A percentile compares a stretch with the other conserved stretches of the same genome.
phyloP scores from a whole-genome alignment of 1,284 basidiomycete genomes.

The Boletus sp. region DNA sequence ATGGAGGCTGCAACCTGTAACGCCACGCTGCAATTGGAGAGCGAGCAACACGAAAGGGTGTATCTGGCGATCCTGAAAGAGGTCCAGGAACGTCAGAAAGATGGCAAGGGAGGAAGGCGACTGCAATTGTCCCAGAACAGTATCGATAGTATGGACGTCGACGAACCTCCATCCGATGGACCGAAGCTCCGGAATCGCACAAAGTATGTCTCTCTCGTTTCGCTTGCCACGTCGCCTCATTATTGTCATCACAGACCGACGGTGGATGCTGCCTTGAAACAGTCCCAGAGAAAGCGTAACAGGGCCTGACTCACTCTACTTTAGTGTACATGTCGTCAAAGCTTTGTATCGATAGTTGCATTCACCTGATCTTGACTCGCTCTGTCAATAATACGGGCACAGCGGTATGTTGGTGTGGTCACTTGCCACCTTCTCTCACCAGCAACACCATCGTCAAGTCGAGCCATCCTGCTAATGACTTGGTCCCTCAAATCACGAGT shows the following conservation, averaged over 20 bases:
- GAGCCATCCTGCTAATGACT: too few species aligned
- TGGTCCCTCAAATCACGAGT: too few species aligned
- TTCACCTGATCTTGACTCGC: too few species aligned
- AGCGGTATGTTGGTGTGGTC: too few species aligned
- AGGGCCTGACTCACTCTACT: slow-evolving; percentile 31
- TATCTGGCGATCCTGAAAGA: slow-evolving; percentile 38
- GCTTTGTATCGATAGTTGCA: too few species aligned
- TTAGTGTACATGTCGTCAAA: not conserved
- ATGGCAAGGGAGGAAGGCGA: slow-evolving; percentile 41
- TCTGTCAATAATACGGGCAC: too few species aligned
- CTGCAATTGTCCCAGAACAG: slow-evolving; percentile 19
- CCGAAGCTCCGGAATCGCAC: slow-evolving; percentile 44
- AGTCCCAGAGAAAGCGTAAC: slow-evolving; percentile 43
- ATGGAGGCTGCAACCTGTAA: slow-evolving; percentile 32
- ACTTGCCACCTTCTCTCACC: too few species aligned
- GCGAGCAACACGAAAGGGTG: slow-evolving; percentile 36
- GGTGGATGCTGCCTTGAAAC: slow-evolving; percentile 33
- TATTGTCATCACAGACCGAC: slow-evolving; percentile 22
- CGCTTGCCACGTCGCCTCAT: not conserved
- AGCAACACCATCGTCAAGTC: too few species aligned
- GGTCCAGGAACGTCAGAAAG: slow-evolving; percentile 44
- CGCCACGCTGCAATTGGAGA: slow-evolving; percentile 26
- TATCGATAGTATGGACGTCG: slow-evolving; percentile 47
- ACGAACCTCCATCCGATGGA: slow-evolving; percentile 38
- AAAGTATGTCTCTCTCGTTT: slow-evolving; percentile 39